Evolutionary conservation across 192 early-diverging fungal species (phyloP).

Genomic region (Pilaira anomala): DNA sequence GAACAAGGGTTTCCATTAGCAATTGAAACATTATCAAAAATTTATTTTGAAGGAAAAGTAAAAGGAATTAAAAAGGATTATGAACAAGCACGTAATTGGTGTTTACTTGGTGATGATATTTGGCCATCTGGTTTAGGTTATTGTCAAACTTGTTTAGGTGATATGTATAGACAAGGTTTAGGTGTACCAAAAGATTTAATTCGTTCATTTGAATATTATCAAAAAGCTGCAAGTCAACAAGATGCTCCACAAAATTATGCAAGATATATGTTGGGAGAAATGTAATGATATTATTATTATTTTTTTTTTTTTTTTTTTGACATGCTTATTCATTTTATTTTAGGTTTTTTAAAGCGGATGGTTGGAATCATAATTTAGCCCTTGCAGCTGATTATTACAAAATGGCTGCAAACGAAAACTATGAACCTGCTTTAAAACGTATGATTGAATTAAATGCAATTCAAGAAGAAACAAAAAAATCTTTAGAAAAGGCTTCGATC

Average conservation of each 20-base stretch:
- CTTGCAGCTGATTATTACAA: conserved; percentile 21
- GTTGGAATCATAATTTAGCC: conserved; percentile 18
- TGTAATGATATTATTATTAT: conserved; percentile 17
- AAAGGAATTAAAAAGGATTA: conserved; percentile 21
- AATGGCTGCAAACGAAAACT: conserved; percentile 19
- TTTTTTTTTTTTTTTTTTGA: neutral
- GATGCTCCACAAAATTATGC: conserved; percentile 38
- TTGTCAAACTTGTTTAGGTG: conserved; percentile 34
- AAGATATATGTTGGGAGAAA: conserved; percentile 30
- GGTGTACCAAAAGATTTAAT: conserved; percentile 25
- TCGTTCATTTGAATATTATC: conserved; percentile 31
- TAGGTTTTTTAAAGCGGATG: conserved; percentile 22
- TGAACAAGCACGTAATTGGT: conserved; percentile 27
- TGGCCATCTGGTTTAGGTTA: conserved; percentile 38
- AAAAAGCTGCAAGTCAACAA: conserved; percentile 36
- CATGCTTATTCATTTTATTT: neutral
- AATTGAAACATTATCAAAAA: conserved; percentile 24
- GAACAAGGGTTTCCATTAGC: conserved; percentile 36
- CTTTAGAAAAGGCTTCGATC: neutral
- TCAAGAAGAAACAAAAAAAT: conserved; percentile 2
- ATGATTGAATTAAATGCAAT: conserved; percentile 10
- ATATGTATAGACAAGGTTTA: conserved; percentile 30
- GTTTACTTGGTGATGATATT: conserved; percentile 28
- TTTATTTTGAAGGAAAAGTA: conserved; percentile 26
- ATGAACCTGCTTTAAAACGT: conserved; percentile 17